phyloP scores from a whole-genome alignment of 2,329 filamentous ascomycete genomes.

The Lachnellula arida region DNA sequence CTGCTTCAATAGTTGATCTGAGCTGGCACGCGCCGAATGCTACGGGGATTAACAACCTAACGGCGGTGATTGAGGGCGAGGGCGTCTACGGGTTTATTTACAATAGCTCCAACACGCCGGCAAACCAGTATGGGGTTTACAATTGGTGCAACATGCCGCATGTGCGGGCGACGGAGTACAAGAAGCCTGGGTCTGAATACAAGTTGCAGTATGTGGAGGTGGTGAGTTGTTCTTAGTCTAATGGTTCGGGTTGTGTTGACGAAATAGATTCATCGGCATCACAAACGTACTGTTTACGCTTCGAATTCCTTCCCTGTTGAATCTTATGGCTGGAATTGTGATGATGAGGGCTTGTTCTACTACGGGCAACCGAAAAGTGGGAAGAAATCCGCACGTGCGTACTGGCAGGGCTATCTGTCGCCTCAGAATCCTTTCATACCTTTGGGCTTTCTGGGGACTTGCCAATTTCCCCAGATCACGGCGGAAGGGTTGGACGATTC shows the following conservation, averaged over 20 bases:
- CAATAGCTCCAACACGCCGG: conserved; percentile 57
- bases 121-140: conserved; percentile 56
- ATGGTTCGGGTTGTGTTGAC: neutral
- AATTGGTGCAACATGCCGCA: conserved; percentile 88
- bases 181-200: conserved; percentile 48
- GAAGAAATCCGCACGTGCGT: conserved; percentile 50
- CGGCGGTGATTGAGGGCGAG: conserved; percentile 48
- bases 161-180: conserved; percentile 63
- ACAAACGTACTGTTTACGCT: conserved; percentile 79
- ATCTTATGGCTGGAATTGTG: conserved; percentile 67
- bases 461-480: conserved; percentile 79
- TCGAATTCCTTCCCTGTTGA: conserved; percentile 73
- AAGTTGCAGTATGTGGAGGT: conserved; percentile 71
- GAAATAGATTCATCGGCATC: conserved; percentile 66
- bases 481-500: conserved; percentile 66
- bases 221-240: conserved; percentile 40
- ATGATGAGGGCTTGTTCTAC: conserved; percentile 64
- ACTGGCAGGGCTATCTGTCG: conserved; percentile 61
- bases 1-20: conserved; percentile 19
- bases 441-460: conserved; percentile 65
- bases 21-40: conserved; percentile 54
- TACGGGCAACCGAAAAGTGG: conserved; percentile 56
- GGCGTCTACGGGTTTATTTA: conserved; percentile 73
- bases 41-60: conserved; percentile 57
- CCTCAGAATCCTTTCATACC: conserved; percentile 62